Percentiles rank a stretch among this genome's conserved stretches.
Evolutionary conservation across 2,329 filamentous ascomycete genomes (phyloP).

Genomic region (Chaetomium globosum): DNA sequence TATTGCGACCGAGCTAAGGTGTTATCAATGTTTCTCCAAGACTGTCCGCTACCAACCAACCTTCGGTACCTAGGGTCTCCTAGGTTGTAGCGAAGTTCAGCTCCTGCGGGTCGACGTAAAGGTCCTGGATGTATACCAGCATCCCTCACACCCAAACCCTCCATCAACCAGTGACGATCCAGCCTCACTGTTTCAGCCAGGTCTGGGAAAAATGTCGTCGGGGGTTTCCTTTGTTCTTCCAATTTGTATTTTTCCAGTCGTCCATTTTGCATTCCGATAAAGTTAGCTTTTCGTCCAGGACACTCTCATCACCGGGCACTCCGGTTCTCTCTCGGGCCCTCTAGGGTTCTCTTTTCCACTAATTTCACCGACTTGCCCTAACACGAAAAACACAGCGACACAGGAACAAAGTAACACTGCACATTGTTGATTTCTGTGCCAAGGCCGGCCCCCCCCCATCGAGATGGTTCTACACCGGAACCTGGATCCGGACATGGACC

Average conservation of each 20-base stretch:
- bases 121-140: constrained; percentile 12
- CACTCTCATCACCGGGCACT: neutral
- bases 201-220: neutral
- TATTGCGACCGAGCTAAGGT: neutral
- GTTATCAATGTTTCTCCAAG: neutral
- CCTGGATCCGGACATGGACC: neutral
- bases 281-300: neutral
- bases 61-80: no score
- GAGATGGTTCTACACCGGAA: constrained; percentile 13
- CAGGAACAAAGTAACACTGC: neutral
- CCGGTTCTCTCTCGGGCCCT: neutral
- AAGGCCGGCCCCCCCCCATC: constrained; percentile 9
- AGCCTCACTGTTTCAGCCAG: constrained; percentile 21
- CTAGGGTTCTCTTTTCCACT: neutral
- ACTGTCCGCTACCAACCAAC: neutral
- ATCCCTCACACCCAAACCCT: neutral
- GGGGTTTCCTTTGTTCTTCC: neutral
- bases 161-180: constrained; percentile 18
- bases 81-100: neutral
- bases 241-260: neutral
- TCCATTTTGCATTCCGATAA: neutral
- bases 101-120: neutral
- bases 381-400: neutral
- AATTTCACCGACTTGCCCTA: neutral
- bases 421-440: neutral